These are phyloP conservation scores for Mycosarcoma mackinlayi DNA, from an alignment of 1,284 basidiomycete genomes.

Conservation along the genomic window DNA sequence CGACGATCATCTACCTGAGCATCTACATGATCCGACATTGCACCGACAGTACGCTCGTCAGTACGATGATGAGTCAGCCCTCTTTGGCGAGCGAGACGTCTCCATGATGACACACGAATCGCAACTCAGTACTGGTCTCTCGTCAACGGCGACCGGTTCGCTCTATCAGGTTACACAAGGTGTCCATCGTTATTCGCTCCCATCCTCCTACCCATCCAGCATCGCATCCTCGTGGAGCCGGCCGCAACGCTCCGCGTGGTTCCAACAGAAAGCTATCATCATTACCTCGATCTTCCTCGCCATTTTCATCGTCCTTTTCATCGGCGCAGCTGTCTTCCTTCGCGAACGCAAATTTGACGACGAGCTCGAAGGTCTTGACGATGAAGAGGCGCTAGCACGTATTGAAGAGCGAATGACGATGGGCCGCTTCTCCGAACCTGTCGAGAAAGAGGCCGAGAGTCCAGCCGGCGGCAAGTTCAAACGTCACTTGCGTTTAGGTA, in stretches of 20 bases:
- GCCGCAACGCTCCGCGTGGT: constrained; percentile 59
- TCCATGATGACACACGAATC: constrained; percentile 4
- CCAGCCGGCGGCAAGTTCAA: constrained; percentile 14
- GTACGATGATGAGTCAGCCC: constrained; percentile 21
- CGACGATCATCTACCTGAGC: constrained; percentile 24
- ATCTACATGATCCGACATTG: not conserved
- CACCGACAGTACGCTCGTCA: constrained; percentile 32
- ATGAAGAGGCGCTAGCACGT: constrained; percentile 46
- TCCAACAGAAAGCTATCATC: constrained; percentile 64
- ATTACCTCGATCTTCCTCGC: constrained; percentile 66
- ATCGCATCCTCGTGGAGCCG: constrained; percentile 55
- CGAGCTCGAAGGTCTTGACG: constrained; percentile 45
- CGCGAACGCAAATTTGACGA: constrained; percentile 58
- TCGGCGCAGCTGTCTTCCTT: constrained; percentile 64
- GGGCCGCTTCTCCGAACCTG: constrained; percentile 22
- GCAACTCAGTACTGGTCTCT: constrained; percentile 4
- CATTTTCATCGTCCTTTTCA: constrained; percentile 67
- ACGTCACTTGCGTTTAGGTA: constrained; percentile 21
- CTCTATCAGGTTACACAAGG: constrained; percentile 2
- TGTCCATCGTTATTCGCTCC: constrained; percentile 39
- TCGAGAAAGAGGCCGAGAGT: constrained; percentile 20
- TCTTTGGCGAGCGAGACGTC: constrained; percentile 26
- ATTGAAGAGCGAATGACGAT: constrained; percentile 49
- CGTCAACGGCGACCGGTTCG: not conserved
- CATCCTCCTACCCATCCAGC: constrained; percentile 50